Evolutionary conservation across 2,329 filamentous ascomycete species (phyloP), one percentile per base, ranked within the genome.

Genomic region (Fusarium denticulatum): DNA sequence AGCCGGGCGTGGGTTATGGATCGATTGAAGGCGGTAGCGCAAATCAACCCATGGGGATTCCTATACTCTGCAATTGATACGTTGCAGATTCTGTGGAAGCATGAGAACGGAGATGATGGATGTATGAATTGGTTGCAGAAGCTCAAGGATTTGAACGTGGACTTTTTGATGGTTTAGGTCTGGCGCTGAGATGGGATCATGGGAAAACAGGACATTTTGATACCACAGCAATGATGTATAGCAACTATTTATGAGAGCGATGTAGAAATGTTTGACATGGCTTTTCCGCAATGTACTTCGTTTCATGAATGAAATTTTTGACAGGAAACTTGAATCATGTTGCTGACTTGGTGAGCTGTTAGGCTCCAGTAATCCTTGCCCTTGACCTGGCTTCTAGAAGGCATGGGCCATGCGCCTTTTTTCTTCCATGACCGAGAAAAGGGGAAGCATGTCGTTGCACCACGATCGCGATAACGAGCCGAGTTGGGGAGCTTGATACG

Each of bases 1-100:
- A 81, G 82, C 61, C 82, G 86, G 36, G 79, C 80, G 5, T 89
- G 86, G 87, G 85, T 86, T 59, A 82, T 86, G 78, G 80, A 86
- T 34, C 83, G 86, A 50, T 73, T 87, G 28, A 79, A 80, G 37
- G 78, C 79, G 42, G 79, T 85, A 26, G 80, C 82, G 15, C 77
- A 81, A 24, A 78, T 80, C 20, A 83, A 80, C 63, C 85, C 86
- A 0, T 88, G 86, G 85, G 85, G 85, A 0, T 88, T 87, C 59
- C 76, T 87, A 7, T 80, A 83, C 49, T 86, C 85, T 4, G 84
- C 85, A 7, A 82, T 85, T 71, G 82, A 85, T 42, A 84, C 82
- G 22, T 70, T 88, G 53, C 80, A 82, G 39, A 77, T 82, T 5
- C 80, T 88, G 2, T 87, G 85, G 85, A 74, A 73, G 22, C 71